Evolutionary conservation across 768 basidiomycete genomes (phyloP), one percentile per base, ranked within the genome.

Genomic region (Psilocybe tampanensis): DNA sequence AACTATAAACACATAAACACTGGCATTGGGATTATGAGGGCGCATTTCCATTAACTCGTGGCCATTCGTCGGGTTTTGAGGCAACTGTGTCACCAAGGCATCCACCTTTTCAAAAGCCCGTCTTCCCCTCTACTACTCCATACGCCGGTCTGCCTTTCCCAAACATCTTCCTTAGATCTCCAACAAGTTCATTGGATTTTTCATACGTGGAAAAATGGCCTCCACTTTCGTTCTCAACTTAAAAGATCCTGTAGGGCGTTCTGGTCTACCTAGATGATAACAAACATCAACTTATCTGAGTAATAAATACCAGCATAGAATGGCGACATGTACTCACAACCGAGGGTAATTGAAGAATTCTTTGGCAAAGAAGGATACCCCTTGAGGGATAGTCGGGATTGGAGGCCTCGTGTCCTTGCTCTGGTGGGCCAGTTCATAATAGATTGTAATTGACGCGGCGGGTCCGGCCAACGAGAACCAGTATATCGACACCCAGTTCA

Each of bases 121-220:
- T 68, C 57, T 74, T 75, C 3, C 76, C 79, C 1, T 70, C 54
- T 8, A 85, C 78, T 15, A 82, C 78, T 2, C 75, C 75, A 58
- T 74, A 80, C 2, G 81, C 81, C 32, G 76, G 75, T 0, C 83
- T 80, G 9, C 73, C 78, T 55, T 72, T 79, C 34, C 78, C 78
- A 66, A 85, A 86, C 83, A 86, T 86, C 61, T 72, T 78, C 26
- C 79, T 70, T 45, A 87, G 47, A 61, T 85, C 86, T 1, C 61
- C 72, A 0, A 73, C 84, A 15, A 88, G 71, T 2, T 68, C 67
- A 3, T 77, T 70, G 0, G 86, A 84, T 42, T 61, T 67, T 60
- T 86, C 85, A 58, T 78, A 64, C 0, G 85, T 77, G 9, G 84
- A 80, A 63, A 88, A 86, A 66, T 86, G 86, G 1, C 86, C 85